Base-by-base conservation (phyloP, 441 rosid species). In the Macaranga tanarius region DNA sequence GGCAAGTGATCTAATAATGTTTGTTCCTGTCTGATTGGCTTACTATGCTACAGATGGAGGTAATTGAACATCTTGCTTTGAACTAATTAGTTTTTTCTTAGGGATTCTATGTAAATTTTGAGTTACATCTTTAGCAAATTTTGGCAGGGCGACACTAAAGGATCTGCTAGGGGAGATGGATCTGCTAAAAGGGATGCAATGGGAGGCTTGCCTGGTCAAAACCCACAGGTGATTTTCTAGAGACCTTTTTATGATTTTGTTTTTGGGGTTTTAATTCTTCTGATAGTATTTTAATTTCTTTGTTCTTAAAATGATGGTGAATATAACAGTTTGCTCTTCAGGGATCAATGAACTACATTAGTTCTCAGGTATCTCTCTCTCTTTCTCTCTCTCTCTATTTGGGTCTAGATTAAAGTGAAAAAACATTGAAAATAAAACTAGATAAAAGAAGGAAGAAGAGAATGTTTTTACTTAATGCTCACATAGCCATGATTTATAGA, bases 121-220 rank as follows among this genome's bases (percentile, higher is more conserved):
- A 42, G 52, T 71, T 55, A 51, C 9, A 17, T 48, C 60, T 62
- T 7, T 62, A 15, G 40, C 61, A 57, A 67, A 64, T 58, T 61
- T 44, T 79, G 81, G 55, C 79, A 92, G 95, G 97, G 97, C 12
- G 97, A 92, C 78, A 80, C 88, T 63, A 92, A 86, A 77, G 97
- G 95, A 76, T 83, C 95, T 50, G 90, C 86, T 40, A 86, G 89
- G 83, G 86, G 91, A 66, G 95, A 90, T 48, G 88, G 88, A 40
- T 81, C 86, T 71, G 82, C 79, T 58, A 80, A 76, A 66, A 88
- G 89, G 75, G 95, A 92, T 72, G 72, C 80, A 19, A 79, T 71
- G 61, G 91, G 86, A 38, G 85, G 80, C 77, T 76, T 79, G 67
- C 80, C 90, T 69, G 88, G 79, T 69, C 93, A 86, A 69, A 89